Evolutionary conservation across 768 basidiomycete species (phyloP).

Genomic region (Polyporus arcularius): DNA sequence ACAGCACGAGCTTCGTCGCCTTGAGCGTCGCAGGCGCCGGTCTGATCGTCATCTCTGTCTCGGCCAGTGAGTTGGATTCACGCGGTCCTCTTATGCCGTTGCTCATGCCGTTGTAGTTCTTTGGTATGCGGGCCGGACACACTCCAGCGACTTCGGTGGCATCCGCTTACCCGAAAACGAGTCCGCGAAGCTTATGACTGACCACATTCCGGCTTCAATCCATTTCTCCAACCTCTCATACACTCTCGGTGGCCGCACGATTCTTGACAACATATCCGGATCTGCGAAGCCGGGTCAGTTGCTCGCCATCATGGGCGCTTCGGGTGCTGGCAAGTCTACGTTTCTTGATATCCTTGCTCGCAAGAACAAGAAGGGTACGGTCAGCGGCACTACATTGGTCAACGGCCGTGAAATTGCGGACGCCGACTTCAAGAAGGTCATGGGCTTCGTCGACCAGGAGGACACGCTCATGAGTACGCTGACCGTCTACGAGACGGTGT

Average conservation of each 20-base stretch:
- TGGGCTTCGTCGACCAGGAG: constrained; percentile 98
- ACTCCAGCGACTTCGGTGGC: constrained; percentile 63
- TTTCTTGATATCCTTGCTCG: constrained; percentile 94
- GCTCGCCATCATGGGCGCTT: constrained; percentile 96
- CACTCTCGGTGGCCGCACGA: constrained; percentile 60
- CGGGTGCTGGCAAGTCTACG: constrained; percentile 95
- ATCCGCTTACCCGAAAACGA: constrained; percentile 83
- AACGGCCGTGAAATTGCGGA: constrained; percentile 82
- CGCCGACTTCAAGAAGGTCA: constrained; percentile 78
- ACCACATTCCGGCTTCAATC: constrained; percentile 93
- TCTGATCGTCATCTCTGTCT: constrained; percentile 69
- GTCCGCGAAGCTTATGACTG: constrained; percentile 83
- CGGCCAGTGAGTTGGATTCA: constrained; percentile 44
- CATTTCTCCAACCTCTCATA: constrained; percentile 89
- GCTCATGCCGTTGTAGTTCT: constrained; percentile 47
- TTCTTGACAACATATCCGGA: constrained; percentile 83
- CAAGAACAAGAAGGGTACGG: constrained; percentile 80
- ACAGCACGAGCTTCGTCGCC: constrained; percentile 80
- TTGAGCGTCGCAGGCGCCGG: constrained; percentile 81
- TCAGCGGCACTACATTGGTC: constrained; percentile 75
- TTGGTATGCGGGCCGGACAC: constrained; percentile 88
- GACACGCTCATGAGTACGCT: constrained; percentile 96
- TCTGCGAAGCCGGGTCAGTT: constrained; percentile 86
- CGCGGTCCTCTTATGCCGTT: not conserved
- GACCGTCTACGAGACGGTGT: constrained; percentile 96